Conservation (phyloP, 352 stramenopile species). For the Phytophthora pseudosyringae region DNA sequence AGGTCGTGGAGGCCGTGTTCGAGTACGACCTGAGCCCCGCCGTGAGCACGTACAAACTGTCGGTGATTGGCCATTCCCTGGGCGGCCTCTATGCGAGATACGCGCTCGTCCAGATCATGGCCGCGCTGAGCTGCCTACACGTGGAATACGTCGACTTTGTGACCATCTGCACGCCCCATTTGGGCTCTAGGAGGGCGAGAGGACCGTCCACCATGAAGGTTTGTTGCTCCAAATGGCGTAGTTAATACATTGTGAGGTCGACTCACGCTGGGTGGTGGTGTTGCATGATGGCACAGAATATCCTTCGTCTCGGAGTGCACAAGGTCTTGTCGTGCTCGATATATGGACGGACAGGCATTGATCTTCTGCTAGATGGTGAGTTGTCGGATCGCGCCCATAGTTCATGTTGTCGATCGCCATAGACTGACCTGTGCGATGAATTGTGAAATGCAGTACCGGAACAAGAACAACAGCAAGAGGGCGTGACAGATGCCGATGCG, state of each 20-base stretch:
- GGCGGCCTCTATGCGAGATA: constrained; percentile 80
- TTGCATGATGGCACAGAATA: constrained; percentile 47
- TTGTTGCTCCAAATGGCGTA: neutral
- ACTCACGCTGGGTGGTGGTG: constrained; percentile 12
- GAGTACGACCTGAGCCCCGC: constrained; percentile 62
- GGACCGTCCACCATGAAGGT: constrained; percentile 74
- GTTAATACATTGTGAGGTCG: constrained; percentile 9
- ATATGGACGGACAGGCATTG: constrained; percentile 78
- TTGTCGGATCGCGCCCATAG: constrained; percentile 4
- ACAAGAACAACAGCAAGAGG: constrained; percentile 27
- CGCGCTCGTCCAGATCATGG: constrained; percentile 64
- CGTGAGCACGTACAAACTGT: constrained; percentile 68
- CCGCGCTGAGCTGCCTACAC: constrained; percentile 59
- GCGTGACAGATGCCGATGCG: constrained; percentile 8
- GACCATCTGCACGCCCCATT: constrained; percentile 81
- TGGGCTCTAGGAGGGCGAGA: constrained; percentile 72
- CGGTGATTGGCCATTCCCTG: constrained; percentile 76
- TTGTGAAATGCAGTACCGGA: constrained; percentile 18
- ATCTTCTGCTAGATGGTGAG: constrained; percentile 66
- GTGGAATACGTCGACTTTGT: constrained; percentile 80
- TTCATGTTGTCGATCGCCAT: neutral
- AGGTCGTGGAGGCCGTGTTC: constrained; percentile 67
- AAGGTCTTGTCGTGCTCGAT: constrained; percentile 66
- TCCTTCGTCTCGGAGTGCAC: constrained; percentile 76
- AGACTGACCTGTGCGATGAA: constrained; percentile 5